Evolutionary conservation across 2,329 filamentous ascomycete species (phyloP).

Genomic region (Cladosporium austrohemisphaericum): DNA sequence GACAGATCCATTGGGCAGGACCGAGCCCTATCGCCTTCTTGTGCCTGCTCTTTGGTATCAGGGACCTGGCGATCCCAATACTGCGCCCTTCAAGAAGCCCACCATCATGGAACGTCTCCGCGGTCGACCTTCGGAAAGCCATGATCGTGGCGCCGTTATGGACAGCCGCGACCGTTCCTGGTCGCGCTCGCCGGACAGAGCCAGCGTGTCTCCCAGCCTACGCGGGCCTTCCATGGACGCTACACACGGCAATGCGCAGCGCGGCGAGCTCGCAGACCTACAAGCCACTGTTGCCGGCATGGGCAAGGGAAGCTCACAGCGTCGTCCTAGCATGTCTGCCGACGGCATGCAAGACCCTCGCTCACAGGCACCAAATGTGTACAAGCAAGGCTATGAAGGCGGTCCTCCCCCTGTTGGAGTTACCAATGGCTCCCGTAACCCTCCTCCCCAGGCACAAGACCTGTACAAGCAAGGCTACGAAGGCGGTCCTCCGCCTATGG

Average conservation of each 20-base stretch:
- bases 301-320: slow-evolving; percentile 1
- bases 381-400: slow-evolving; percentile 25
- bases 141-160: slow-evolving; percentile 17
- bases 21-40: slow-evolving; percentile 78
- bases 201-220: slow-evolving; percentile 14
- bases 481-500: neutral
- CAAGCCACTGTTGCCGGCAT: slow-evolving; percentile 17
- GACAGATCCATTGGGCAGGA: slow-evolving; percentile 81
- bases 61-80: slow-evolving; percentile 29
- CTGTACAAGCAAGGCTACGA: slow-evolving; percentile 25
- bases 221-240: slow-evolving; percentile 4
- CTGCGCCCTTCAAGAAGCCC: slow-evolving; percentile 20
- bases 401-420: slow-evolving; percentile 25
- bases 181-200: slow-evolving; percentile 19
- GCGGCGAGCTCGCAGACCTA: slow-evolving; percentile 9
- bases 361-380: slow-evolving; percentile 15
- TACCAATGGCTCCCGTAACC: slow-evolving; percentile 5
- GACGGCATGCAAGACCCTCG: slow-evolving; percentile 12
- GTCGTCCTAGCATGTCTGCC: slow-evolving; percentile 1
- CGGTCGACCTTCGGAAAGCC: slow-evolving; percentile 13
- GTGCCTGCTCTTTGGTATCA: slow-evolving; percentile 67
- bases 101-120: slow-evolving; percentile 23
- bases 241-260: slow-evolving; percentile 8
- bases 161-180: slow-evolving; percentile 18
- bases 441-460: slow-evolving; percentile 10